phyloP scores from a whole-genome alignment of 345 rosid genomes.

The Populus simonii region DNA sequence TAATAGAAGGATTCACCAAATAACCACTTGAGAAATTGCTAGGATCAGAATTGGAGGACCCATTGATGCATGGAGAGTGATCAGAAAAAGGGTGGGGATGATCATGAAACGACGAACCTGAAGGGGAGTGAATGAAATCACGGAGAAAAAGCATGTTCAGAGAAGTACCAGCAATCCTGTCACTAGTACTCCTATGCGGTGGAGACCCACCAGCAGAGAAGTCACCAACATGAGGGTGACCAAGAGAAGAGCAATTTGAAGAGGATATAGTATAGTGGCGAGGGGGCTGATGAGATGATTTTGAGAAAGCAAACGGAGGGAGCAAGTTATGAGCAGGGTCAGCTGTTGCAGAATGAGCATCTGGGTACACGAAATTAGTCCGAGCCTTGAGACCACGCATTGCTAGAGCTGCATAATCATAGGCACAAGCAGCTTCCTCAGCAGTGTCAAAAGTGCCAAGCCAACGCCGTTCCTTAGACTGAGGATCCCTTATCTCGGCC shows the following conservation, averaged over 20 bases:
- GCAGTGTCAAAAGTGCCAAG: conserved; percentile 99
- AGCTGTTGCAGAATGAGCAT: background rate
- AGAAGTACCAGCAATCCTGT: conserved; percentile 1
- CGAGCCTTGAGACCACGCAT: conserved; percentile 91
- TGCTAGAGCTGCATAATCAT: conserved; percentile 86
- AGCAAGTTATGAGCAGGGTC: background rate
- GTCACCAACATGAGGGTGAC: conserved; percentile 7
- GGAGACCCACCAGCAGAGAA: conserved; percentile 1
- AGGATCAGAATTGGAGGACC: conserved; percentile 6
- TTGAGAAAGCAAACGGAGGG: conserved; percentile 32
- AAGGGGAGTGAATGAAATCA: conserved; percentile 41
- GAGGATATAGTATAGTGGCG: conserved; percentile 16
- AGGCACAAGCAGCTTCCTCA: conserved; percentile 94
- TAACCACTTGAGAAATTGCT: background rate
- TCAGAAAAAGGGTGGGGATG: conserved; percentile 11
- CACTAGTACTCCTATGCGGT: conserved; percentile 16
- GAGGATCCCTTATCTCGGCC: conserved; percentile 94
- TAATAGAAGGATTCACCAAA: conserved; percentile 4
- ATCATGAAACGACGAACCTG: conserved; percentile 13
- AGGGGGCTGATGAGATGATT: conserved; percentile 24
- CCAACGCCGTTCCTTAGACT: conserved; percentile 87
- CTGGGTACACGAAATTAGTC: conserved; percentile 76
- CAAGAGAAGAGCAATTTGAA: conserved; percentile 12
- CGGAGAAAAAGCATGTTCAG: conserved; percentile 50
- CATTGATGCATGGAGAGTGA: conserved; percentile 14